Evolutionary conservation across 2,329 filamentous ascomycete genomes (phyloP), one percentile per base, ranked within the genome.

Genomic region (Colletotrichum brevisporum): DNA sequence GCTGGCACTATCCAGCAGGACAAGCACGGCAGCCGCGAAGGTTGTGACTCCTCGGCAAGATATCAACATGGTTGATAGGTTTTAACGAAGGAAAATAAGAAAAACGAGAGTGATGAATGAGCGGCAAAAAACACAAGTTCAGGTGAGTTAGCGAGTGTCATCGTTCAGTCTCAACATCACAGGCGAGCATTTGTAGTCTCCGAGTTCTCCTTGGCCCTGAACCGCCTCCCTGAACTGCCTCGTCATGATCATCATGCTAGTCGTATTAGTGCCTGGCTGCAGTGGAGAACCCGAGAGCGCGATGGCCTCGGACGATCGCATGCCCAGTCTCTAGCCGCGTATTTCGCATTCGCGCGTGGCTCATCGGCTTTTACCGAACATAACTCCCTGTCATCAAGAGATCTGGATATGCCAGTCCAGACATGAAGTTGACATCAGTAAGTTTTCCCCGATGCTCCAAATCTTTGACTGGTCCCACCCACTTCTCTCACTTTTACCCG

Each of bases 301-400:
- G 48, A 61, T 13, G 27, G 12, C 58, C 18, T 41, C 31, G 58
- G 31, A 15, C 8, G 24, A 41, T 1, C 58, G 58, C 58, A 61
- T 39, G 4, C 26, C 57, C 57, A 52, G 31, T 45, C 31, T 27
- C 45, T 21, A 60, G 24, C 50, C 57, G 57, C 47, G 57, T 50
- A n/a, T 60, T 41, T 36, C 31, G 31, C 31, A 36, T 31, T 15
- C n/a, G 18, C 27, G 41, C 16, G 41, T 43, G 41, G 41, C 41
- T 43, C 41, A 43, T 43, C 13, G 41, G 41, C 31, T 36, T 36
- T 36, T 36, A 2, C 31, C 31, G 10, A 8, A 10, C 31, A 36
- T 8, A 10, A 6, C 31, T 36, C 31, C 31, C 10, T 36, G 31
- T 24, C 21, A 24, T 24, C 21, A 24, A 24, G 4, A 24, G 1